Conservation (phyloP, 2,329 filamentous ascomycete genomes). For the Herpotrichia juniperi region DNA sequence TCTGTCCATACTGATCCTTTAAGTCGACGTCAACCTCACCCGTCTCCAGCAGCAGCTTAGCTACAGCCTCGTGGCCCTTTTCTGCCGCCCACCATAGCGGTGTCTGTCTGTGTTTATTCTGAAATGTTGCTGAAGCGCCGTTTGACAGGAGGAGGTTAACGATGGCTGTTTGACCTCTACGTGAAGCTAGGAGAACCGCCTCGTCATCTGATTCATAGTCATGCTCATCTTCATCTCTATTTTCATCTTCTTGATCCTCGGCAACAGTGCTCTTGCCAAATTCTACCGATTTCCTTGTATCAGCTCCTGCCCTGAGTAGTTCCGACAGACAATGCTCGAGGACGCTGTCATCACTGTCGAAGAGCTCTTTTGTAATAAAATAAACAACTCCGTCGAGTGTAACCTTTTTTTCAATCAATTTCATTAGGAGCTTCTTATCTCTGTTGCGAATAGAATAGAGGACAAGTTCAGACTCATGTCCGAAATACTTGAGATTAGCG, state of each 20-base stretch:
- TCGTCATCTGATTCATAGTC: background rate
- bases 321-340: constrained; percentile 6
- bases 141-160: background rate
- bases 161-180: background rate
- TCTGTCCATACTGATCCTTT: background rate
- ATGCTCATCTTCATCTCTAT: background rate
- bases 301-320: constrained; percentile 11
- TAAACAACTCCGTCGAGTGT: constrained; percentile 9
- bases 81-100: background rate
- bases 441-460: constrained; percentile 6
- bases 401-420: constrained; percentile 7
- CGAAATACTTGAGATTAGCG: constrained; percentile 7
- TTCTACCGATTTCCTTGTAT: background rate
- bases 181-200: background rate
- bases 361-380: background rate
- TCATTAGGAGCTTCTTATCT: constrained; percentile 6
- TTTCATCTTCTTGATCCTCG: background rate
- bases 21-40: background rate
- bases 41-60: background rate
- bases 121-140: no score
- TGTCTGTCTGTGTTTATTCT: background rate
- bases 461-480: constrained; percentile 5
- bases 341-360: background rate
- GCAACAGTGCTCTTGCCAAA: background rate
- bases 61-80: background rate